Evolutionary conservation across 2,329 filamentous ascomycete genomes (phyloP), one percentile per base, ranked within the genome.

Genomic region (Albophoma yamanashiensis): DNA sequence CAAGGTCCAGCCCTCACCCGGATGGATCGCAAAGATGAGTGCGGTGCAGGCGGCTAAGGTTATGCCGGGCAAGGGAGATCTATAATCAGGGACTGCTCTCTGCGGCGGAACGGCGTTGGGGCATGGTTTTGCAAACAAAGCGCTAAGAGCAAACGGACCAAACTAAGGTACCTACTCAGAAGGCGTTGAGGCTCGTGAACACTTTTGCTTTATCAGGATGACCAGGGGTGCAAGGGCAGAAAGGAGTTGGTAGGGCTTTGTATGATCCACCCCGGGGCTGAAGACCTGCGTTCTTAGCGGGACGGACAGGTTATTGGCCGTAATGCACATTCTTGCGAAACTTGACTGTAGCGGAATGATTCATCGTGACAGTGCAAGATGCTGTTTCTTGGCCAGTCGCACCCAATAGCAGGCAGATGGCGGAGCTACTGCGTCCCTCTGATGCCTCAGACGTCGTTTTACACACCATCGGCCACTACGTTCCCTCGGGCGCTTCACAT

Each of bases 11-110:
- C 94, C 94, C 2, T 87, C 91, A 25, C 79, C 88, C 20, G 89
- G 86, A 27, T 99, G 94, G 92, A 93, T 94, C 63, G 88, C 89
- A 66, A 99, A 99, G 81, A 95, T 99, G 88, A 93, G 92, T 69
- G 93, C 94, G 31, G 89, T 99, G 20, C 92, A 96, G 75, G 93
- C 92, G 1, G 91, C 92, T 55, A 97, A 97, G 79, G 92, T 88
- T 55, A 87, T 83, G 75, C 79, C 84, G 5, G 82, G 83, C 31
- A 84, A 83, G 72, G 78, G 79, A 56, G 81, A 84, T n/a, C 17
- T 60, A 8, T 65, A 42, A 56, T n/a, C 40, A 22, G 55, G 22
- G 31, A 12, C 8, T 22, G 11, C 50, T 9, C 20, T 12, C 17
- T n/a, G 50, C 27, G 27, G 50, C 50, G 27, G n/a, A 31, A n/a